phyloP scores from a whole-genome alignment of 1,284 basidiomycete genomes.

The Ganoderma resinaceum region DNA sequence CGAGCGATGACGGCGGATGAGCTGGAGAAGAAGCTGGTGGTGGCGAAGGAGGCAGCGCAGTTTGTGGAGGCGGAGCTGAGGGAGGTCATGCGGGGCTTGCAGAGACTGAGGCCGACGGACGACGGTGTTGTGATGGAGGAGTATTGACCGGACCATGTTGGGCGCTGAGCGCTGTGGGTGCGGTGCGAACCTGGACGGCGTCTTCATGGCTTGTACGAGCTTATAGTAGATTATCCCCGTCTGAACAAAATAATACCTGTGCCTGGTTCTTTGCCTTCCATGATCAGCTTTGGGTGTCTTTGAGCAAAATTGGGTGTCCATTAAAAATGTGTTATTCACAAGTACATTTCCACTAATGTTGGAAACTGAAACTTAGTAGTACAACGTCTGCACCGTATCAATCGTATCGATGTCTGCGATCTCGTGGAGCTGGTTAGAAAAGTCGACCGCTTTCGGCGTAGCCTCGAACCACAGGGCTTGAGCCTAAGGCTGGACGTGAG shows the following conservation, averaged over 20 bases:
- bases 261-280: background rate
- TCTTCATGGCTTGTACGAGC: background rate
- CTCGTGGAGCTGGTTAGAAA: slow-evolving; percentile 4
- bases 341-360: background rate
- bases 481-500: background rate
- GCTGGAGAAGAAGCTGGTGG: slow-evolving; percentile 72
- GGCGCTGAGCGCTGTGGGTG: background rate
- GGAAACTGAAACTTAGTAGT: slow-evolving; percentile 5
- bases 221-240: background rate
- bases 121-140: slow-evolving; percentile 32
- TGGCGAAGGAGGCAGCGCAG: slow-evolving; percentile 72
- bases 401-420: slow-evolving; percentile 6
- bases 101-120: slow-evolving; percentile 56
- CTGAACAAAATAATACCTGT: slow-evolving; percentile 3
- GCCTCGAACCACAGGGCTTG: slow-evolving; percentile 3
- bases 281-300: background rate
- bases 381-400: slow-evolving; percentile 4
- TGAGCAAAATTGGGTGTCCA: background rate
- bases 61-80: slow-evolving; percentile 77
- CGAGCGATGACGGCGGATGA: slow-evolving; percentile 72
- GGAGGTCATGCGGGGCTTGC: slow-evolving; percentile 74
- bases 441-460: background rate
- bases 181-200: background rate
- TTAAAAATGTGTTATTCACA: background rate
- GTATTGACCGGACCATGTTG: slow-evolving; percentile 1